Conservation (phyloP, 164 flowering plant genomes). For the Pachysandra terminalis region DNA sequence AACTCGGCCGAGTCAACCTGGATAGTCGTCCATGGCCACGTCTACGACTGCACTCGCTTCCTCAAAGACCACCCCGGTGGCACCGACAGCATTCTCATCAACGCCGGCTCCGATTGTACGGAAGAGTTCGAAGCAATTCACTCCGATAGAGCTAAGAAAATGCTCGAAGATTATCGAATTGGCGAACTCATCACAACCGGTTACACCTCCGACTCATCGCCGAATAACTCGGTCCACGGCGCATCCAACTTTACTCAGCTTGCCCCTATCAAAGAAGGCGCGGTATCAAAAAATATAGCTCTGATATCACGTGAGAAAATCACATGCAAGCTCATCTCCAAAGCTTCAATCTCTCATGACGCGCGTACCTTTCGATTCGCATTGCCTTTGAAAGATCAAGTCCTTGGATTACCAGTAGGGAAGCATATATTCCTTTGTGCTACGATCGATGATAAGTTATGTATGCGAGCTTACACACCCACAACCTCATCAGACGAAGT, state of each 20-base stretch:
- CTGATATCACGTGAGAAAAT: slow-evolving; percentile 62
- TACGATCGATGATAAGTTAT: slow-evolving; percentile 56
- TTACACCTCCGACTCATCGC: slow-evolving; percentile 68
- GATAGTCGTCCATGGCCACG: slow-evolving; percentile 91
- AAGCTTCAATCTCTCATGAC: slow-evolving; percentile 62
- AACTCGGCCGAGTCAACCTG: slow-evolving; percentile 74
- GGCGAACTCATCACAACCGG: slow-evolving; percentile 71
- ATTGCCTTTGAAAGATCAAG: slow-evolving; percentile 61
- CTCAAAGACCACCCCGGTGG: slow-evolving; percentile 96
- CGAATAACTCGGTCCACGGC: slow-evolving; percentile 68
- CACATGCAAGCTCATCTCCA: slow-evolving; percentile 62
- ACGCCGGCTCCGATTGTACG: slow-evolving; percentile 93
- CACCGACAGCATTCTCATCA: slow-evolving; percentile 87
- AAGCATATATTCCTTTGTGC: slow-evolving; percentile 87
- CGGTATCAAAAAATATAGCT: slow-evolving; percentile 29
- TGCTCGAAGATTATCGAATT: slow-evolving; percentile 67
- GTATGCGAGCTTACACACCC: slow-evolving; percentile 95
- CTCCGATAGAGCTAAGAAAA: slow-evolving; percentile 82
- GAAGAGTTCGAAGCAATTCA: slow-evolving; percentile 98
- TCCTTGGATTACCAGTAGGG: slow-evolving; percentile 80
- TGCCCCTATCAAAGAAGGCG: slow-evolving; percentile 55
- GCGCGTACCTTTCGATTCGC: slow-evolving; percentile 70
- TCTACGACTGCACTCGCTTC: slow-evolving; percentile 89
- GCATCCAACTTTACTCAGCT: slow-evolving; percentile 31
- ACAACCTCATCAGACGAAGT: slow-evolving; percentile 57